Evolutionary conservation across 164 flowering plant genomes (phyloP), one percentile per base, ranked within the genome.

Genomic region (Berberis vulgaris): DNA sequence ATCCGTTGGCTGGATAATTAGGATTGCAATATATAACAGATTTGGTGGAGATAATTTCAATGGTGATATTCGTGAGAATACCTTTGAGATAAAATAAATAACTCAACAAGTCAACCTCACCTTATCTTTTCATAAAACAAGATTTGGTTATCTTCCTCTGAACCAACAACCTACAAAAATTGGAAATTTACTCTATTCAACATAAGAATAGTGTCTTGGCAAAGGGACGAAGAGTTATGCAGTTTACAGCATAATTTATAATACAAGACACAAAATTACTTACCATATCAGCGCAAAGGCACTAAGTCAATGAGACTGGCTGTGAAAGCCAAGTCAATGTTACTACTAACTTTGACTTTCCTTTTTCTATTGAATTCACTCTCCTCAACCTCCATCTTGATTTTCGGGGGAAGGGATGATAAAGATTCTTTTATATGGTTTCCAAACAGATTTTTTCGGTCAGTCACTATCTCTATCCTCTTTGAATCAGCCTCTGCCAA

Each of bases 361-460:
- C 94, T 72, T 26, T 74, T 86, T 73, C 78, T 83, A 65, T 53
- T 79, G 77, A 80, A 71, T 67, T 74, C 82, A 68, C 64, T 72
- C 75, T 84, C 87, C 74, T 82, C 85, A 43, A 85, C 54, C 69
- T 72, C 76, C 77, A 91, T 63, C 66, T 86, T 91, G 49, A 95
- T 83, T 78, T 86, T 88, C 54, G 97, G 89, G 47, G 99, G 99
- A 47, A 95, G 81, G 52, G 88, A 80, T 52, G 63, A 70, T 47
- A 91, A 69, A 49, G 99, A 86, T 41, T 91, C 97, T 83, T 95
- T 95, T 49, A 95, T 86, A 68, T 85, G 90, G 76, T 95, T 85
- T n/a, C 99, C 97, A 82, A 91, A 95, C 41, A 97, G 99, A 67
- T 81, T 91, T 67, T 88, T 95, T 61, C 97, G 71, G 65, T 96